Evolutionary conservation across 805 yeast genomes (phyloP), one percentile per base, ranked within the genome.

Genomic region (Yarrowia osloensis): DNA sequence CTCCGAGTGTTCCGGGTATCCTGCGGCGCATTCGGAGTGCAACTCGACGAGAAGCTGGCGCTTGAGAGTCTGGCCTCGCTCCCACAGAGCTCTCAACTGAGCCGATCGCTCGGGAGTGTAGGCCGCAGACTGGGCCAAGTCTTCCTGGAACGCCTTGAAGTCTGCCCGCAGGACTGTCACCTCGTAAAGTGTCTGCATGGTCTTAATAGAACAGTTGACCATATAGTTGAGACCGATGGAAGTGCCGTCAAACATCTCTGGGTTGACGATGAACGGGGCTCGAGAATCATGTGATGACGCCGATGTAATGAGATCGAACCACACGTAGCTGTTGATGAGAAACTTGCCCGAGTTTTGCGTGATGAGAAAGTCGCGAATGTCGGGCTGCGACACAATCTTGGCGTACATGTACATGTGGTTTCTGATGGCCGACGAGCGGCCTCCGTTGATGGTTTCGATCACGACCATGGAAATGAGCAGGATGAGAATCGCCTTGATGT

Each of bases 391-490:
- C 5, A 61, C 40, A 61, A 61, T 44, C 44, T 46, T 44, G 52
- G 54, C 66, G 47, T 61, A 61, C 66, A 61, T 61, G 54, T 33
- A 61, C 66, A 61, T 61, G 54, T 61, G 66, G 54, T 61, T 44
- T 21, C 66, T 28, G 24, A 61, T 61, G 9, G 66, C 54, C 12
- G 66, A 61, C 1, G 66, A 61, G 2, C 66, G 40, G 17, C 66
- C 66, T 7, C 66, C 66, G 33, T 61, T 61, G 54, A 61, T 61
- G 33, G 44, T 44, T 19, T 61, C 66, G n/a, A 61, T 61, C 44
- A 33, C 28, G 1, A 61, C 66, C 52, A 61, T 61, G 21, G 66
- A 44, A 24, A 61, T 61, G 28, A 61, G 44, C 54, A 61, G 42
- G 17, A 42, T 44, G 44, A 44, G 54, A 19, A 61, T 61, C 6